Conservation (phyloP, 2,329 filamentous ascomycete genomes). For the Xylaria multiplex region DNA sequence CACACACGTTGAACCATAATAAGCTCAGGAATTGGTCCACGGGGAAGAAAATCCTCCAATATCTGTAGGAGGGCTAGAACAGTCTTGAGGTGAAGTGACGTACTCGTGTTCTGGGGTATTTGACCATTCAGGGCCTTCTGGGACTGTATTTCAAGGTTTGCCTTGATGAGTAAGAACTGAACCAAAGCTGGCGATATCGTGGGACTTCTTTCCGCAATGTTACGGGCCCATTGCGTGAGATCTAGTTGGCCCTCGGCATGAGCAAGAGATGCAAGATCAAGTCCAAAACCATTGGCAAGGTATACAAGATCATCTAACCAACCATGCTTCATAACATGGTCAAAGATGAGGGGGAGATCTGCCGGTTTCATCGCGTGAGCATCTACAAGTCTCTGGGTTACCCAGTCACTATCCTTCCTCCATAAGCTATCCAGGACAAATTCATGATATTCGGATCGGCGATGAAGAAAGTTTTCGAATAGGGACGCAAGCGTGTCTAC, state of each 20-base stretch:
- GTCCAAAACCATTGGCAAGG: constrained; percentile 82
- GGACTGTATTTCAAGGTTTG: constrained; percentile 78
- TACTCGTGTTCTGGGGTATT: constrained; percentile 67
- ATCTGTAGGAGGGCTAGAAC: constrained; percentile 83
- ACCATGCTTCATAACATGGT: constrained; percentile 81
- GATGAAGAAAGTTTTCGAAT: constrained; percentile 85
- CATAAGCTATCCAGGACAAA: constrained; percentile 93
- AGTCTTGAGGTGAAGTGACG: constrained; percentile 84
- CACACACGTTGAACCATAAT: constrained; percentile 86
- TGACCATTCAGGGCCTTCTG: constrained; percentile 75
- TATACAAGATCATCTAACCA: constrained; percentile 87
- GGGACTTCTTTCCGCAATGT: constrained; percentile 71
- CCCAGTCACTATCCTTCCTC: constrained; percentile 90
- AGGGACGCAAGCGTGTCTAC: constrained; percentile 79
- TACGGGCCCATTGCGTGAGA: constrained; percentile 81
- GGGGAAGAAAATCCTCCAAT: constrained; percentile 74
- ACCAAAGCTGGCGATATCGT: constrained; percentile 77
- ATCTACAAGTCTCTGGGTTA: constrained; percentile 81
- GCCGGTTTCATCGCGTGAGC: constrained; percentile 76
- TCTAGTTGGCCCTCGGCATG: constrained; percentile 85
- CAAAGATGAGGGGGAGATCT: constrained; percentile 74
- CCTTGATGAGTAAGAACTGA: constrained; percentile 86
- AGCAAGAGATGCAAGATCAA: constrained; percentile 86
- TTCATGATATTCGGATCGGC: constrained; percentile 79
- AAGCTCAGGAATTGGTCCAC: constrained; percentile 71